Base-by-base conservation (phyloP, 139 green algal species). In the Nannochloris sp. region DNA sequence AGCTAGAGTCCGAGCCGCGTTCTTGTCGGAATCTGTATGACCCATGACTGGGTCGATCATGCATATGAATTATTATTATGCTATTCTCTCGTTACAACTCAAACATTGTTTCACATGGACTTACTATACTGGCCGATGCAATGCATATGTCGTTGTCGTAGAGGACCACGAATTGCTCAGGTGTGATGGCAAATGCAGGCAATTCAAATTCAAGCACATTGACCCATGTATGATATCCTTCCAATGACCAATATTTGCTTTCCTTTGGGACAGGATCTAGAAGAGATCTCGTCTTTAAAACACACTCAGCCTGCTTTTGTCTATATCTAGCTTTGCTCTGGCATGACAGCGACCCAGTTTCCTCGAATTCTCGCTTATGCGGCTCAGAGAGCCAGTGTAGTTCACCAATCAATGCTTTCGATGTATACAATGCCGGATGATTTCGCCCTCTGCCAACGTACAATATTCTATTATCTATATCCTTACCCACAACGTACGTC, bases 401-500 rank as follows among this genome's bases (percentile, higher is more conserved):
- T 18, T 49, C 49, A 12, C 62, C 48, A 49, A 90, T 56, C 36
- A 79, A 43, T 8, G 73, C 84, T 2, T 48, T 57, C 12, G 40
- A 49, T 15, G 62, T 78, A 21, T 73, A 72, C 16, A 93, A 74
- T 3, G 84, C 84, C 1, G 80, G 68, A 60, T 93, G 82, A 23
- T 82, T 74, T 3, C 46, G 34, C 14, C 82, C 86, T 6, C 24
- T 25, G 1, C 76, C 83, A 19, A 90, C 74, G 34, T 81, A 80
- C 51, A 87, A 74, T 1, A 69, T 31, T 2, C 66, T 21, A 12
- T 57, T 61, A 37, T 68, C 36, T 61, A 87, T 24, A 49, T 89
- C 79, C 61, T 93, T 94, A 2, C 86, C 87, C 0, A 69, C 86
- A 23, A 90, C 78, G 60, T 85, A 94, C 55, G 61, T 60, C 21